phyloP scores from a whole-genome alignment of 257 asterid genomes.

The Nicotiana obtusifolia region DNA sequence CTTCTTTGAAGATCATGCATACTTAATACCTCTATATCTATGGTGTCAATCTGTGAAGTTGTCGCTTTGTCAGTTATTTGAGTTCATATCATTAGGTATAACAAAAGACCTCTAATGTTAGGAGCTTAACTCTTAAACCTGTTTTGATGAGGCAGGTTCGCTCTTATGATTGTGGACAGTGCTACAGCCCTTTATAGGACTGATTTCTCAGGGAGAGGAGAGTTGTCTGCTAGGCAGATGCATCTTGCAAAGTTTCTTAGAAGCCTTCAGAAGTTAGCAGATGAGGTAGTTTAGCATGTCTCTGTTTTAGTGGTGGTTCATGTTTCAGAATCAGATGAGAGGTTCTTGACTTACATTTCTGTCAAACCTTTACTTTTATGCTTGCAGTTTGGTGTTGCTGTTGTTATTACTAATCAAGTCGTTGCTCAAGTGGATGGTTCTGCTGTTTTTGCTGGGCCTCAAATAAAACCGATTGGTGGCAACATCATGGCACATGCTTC shows the following conservation, averaged over 20 bases:
- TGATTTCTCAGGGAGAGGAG: slow-evolving; percentile 95
- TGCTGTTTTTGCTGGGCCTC: slow-evolving; percentile 86
- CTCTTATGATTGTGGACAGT: slow-evolving; percentile 92
- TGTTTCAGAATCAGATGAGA: not conserved
- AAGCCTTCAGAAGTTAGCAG: slow-evolving; percentile 96
- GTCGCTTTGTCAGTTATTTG: not conserved
- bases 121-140: not conserved
- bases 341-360: not conserved
- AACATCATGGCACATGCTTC: slow-evolving; percentile 98
- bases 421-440: slow-evolving; percentile 99
- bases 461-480: slow-evolving; percentile 89
- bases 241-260: slow-evolving; percentile 96
- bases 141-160: slow-evolving; percentile 54
- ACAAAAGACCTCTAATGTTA: not conserved
- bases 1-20: not conserved
- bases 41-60: not conserved
- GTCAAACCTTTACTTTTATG: not conserved
- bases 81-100: not conserved
- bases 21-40: not conserved
- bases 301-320: not conserved
- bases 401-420: slow-evolving; percentile 94
- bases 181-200: slow-evolving; percentile 97
- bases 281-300: slow-evolving; percentile 47
- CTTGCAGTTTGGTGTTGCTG: slow-evolving; percentile 85
- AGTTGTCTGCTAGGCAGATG: slow-evolving; percentile 93